Evolutionary conservation across 202 grass and related monocot species (phyloP).

Genomic region (Musa balbisiana): DNA sequence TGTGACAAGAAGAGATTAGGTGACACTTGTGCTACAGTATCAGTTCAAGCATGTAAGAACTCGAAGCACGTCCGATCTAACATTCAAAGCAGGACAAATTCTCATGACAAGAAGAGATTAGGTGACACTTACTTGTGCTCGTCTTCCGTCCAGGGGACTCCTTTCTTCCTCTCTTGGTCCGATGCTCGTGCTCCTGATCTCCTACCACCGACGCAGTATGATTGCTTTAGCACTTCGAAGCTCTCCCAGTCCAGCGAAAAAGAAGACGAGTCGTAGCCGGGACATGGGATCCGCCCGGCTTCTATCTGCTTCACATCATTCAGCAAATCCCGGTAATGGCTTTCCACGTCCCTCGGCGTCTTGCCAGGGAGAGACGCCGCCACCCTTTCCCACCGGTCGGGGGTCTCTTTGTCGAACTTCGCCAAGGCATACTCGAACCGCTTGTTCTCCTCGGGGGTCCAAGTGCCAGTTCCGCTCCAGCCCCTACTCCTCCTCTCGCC

Average conservation of each 20-base stretch:
- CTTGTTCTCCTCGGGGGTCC: conserved; percentile 23
- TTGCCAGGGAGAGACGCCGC: conserved; percentile 11
- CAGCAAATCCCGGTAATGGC: conserved; percentile 11
- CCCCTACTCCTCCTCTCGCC: conserved; percentile 9
- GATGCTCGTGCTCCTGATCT: background rate
- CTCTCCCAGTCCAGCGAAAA: conserved; percentile 3
- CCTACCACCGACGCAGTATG: background rate
- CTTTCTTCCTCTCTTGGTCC: conserved; percentile 29
- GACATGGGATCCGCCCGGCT: conserved; percentile 4
- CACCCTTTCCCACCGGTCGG: conserved; percentile 15
- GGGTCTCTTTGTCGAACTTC: conserved; percentile 4
- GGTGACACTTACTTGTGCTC: conserved; percentile 16
- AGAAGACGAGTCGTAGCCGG: conserved; percentile 6
- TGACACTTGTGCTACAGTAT: too few relatives aligned
- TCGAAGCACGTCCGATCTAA: too few relatives aligned
- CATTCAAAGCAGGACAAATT: background rate
- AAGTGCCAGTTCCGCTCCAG: conserved; percentile 11
- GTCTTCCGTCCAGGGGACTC: conserved; percentile 27
- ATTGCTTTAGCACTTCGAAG: background rate
- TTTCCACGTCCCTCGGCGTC: conserved; percentile 11
- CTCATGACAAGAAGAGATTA: too few relatives aligned
- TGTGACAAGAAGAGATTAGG: background rate
- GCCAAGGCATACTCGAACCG: conserved; percentile 3
- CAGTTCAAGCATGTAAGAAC: too few relatives aligned
- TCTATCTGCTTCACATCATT: conserved; percentile 18